Evolutionary conservation across 768 basidiomycete species (phyloP), one percentile per base, ranked within the genome.

Genomic region (Suillus decipiens): DNA sequence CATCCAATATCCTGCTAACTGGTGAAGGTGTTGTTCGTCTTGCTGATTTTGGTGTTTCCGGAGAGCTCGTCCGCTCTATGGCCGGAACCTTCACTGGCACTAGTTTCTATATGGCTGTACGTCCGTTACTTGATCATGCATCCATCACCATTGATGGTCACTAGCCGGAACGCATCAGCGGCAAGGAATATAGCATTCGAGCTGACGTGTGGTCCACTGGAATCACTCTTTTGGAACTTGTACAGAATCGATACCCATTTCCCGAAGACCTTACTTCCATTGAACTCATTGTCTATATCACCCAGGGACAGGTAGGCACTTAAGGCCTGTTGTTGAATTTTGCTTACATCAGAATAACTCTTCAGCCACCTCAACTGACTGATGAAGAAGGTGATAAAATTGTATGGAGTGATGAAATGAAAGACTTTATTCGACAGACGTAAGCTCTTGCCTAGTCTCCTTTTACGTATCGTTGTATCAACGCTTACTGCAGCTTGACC

Each of bases 151-250:
- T 12, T 61, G 34, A 19, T 39, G 17, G 24, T 36, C 53, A 61
- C 43, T 66, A 95, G 92, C 96, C 96, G 56, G 96, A 98, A 77
- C 89, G 96, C 65, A 96, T 99, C 64, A 89, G 88, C 69, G 96
- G 96, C 6, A 85, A 89, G 61, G 87, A 90, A 67, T 99, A 97
- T 74, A 93, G 93, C 37, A 96, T 97, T 70, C 88, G 93, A 62
- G 93, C 96, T 42, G 96, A 99, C 73, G 96, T 99, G 28, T 99
- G 97, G 97, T 98, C 96, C 1, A 90, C 95, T 15, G 97, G 96
- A 28, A 90, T 99, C 51, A 92, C 95, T 0, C 82, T 99, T 39
- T 84, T 99, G 68, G 97, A 99, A 77, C 86, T 99, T 28, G 92
- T 96, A 6, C 86, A 93, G 71, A 97, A 96, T 70, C 87, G 91